A percentile compares a stretch with the other conserved stretches of the same genome.
Conservation (phyloP, 768 basidiomycete genomes). For the Boletus huronensis region DNA sequence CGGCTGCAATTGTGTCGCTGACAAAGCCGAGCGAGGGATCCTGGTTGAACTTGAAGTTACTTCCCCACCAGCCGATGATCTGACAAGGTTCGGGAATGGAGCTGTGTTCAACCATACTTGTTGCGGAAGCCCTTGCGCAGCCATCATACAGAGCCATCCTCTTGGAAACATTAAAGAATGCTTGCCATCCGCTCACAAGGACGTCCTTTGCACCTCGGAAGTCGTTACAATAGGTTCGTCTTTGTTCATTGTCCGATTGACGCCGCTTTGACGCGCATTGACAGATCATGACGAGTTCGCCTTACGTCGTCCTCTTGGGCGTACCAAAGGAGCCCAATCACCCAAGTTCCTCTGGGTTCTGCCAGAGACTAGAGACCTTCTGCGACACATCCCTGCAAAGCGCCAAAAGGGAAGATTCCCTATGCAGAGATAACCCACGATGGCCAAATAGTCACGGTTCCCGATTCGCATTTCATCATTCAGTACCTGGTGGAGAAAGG, state of each 20-base stretch:
- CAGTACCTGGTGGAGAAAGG: constrained; percentile 15
- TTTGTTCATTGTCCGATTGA: not conserved
- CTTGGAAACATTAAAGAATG: not conserved
- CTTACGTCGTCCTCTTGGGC: constrained; percentile 8
- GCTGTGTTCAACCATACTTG: not conserved
- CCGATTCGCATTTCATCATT: not conserved
- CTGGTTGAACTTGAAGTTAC: not conserved
- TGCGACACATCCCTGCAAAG: constrained; percentile 21
- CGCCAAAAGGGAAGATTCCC: constrained; percentile 32
- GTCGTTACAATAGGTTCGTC: not conserved
- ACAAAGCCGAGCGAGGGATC: constrained; percentile 11
- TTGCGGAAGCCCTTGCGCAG: not conserved
- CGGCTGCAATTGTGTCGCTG: not conserved
- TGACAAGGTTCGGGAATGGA: not conserved
- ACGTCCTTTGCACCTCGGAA: not conserved
- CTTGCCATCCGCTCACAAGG: not conserved
- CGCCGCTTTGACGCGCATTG: not conserved
- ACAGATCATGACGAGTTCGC: constrained; percentile 9
- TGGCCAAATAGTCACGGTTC: not conserved
- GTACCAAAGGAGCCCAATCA: constrained; percentile 18
- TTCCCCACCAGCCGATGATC: not conserved
- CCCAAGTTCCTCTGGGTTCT: constrained; percentile 29
- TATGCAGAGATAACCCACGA: constrained; percentile 29
- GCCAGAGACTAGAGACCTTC: constrained; percentile 23
- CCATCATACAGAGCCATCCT: too few species aligned